Percentiles rank a stretch among this genome's conserved stretches.
phyloP scores from a whole-genome alignment of 495 filamentous ascomycete species.

The Platismatia glauca region DNA sequence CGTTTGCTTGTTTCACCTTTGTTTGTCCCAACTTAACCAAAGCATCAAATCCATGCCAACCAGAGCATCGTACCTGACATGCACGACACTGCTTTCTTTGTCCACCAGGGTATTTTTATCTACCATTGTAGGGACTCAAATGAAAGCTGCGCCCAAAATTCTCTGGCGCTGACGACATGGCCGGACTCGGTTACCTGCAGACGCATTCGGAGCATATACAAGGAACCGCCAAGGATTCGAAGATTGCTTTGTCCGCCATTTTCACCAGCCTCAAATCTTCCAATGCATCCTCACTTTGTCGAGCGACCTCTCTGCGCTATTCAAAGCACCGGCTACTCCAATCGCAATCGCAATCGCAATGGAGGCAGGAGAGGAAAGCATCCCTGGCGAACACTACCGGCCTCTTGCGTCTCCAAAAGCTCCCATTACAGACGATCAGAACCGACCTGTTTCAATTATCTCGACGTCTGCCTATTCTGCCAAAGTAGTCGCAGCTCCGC shows the following conservation, averaged over 20 bases:
- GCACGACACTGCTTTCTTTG: background rate
- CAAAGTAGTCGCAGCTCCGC: conserved; percentile 1
- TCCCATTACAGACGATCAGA: conserved; percentile 1
- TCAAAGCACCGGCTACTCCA: background rate
- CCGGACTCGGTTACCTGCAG: background rate
- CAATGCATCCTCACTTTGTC: background rate
- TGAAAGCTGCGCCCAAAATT: background rate
- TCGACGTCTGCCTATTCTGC: conserved; percentile 7
- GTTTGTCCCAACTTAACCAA: background rate
- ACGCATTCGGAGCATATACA: background rate
- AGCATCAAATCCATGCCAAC: background rate
- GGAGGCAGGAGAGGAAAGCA: background rate
- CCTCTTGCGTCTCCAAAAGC: conserved; percentile 2
- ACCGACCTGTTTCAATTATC: conserved; percentile 10
- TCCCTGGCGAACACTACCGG: background rate
- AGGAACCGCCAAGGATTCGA: background rate
- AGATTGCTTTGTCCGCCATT: background rate
- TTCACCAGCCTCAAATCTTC: background rate
- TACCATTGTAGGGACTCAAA: background rate
- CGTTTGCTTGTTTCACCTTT: background rate
- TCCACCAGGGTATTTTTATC: background rate
- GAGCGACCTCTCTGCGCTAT: background rate
- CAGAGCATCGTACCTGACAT: background rate
- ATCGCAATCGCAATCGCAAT: background rate
- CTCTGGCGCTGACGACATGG: background rate